Conservation (phyloP, 2,329 filamentous ascomycete genomes). For the Diaporthe capsici region DNA sequence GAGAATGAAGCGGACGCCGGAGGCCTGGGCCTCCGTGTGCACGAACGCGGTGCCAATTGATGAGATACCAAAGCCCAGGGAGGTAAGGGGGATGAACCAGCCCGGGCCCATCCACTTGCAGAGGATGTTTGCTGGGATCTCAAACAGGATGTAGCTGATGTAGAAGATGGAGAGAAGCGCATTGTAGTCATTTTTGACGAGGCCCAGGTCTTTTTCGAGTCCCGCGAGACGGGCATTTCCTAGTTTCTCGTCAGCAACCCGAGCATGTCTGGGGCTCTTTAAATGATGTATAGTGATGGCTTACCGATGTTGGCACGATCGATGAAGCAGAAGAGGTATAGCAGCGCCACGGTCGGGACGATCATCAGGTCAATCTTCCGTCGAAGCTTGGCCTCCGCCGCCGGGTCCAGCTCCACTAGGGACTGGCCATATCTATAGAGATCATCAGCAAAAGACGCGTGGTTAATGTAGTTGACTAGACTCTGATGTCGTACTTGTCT, state of each 20-base stretch:
- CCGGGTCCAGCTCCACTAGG: conserved; percentile 67
- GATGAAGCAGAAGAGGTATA: conserved; percentile 82
- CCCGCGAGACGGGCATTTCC: conserved; percentile 79
- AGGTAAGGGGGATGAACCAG: conserved; percentile 76
- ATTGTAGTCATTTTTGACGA: conserved; percentile 78
- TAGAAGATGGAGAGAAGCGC: conserved; percentile 77
- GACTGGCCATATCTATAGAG: conserved; percentile 61
- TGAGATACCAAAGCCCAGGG: conserved; percentile 73
- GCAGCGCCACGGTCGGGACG: conserved; percentile 74
- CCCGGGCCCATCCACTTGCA: conserved; percentile 81
- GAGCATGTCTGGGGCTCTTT: too few relatives aligned
- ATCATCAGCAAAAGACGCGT: conserved; percentile 28
- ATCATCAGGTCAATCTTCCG: conserved; percentile 76
- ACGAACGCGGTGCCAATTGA: conserved; percentile 79
- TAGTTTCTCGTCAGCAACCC: conserved; percentile 47
- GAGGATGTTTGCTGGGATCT: conserved; percentile 77
- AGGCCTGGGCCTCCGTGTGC: conserved; percentile 62
- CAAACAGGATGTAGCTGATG: conserved; percentile 80
- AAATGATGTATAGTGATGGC: conserved; percentile 35
- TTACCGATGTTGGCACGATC: conserved; percentile 81
- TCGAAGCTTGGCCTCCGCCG: conserved; percentile 70
- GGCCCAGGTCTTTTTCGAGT: conserved; percentile 71
- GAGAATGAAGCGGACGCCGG: conserved; percentile 76
- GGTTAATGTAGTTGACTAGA: neutral
- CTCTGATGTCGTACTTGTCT: conserved; percentile 54